Evolutionary conservation across 1,139 yeast genomes (phyloP).

Genomic region (Pichia sp.): DNA sequence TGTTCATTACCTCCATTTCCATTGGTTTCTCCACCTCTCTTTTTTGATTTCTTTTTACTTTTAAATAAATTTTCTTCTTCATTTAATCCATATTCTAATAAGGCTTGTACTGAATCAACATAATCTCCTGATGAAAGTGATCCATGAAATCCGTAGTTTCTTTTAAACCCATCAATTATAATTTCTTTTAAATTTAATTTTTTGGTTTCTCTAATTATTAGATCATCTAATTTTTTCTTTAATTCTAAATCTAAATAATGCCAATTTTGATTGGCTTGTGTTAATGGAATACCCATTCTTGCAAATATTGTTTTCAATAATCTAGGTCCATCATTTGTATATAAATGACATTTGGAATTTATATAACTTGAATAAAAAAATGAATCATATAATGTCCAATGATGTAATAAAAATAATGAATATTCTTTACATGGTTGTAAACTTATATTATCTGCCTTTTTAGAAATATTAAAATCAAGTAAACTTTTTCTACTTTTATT

Average conservation of each 20-base stretch:
- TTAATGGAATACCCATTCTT: constrained; percentile 88
- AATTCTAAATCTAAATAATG: constrained; percentile 77
- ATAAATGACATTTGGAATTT: constrained; percentile 76
- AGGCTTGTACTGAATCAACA: constrained; percentile 80
- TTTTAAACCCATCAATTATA: constrained; percentile 76
- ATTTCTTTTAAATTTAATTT: constrained; percentile 79
- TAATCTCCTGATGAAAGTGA: constrained; percentile 89
- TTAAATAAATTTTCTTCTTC: constrained; percentile 3
- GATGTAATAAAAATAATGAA: constrained; percentile 78
- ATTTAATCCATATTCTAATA: constrained; percentile 56
- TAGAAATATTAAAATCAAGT: constrained; percentile 30
- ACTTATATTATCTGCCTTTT: constrained; percentile 58
- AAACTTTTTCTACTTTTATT: neutral
- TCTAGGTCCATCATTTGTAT: constrained; percentile 91
- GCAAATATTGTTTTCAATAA: constrained; percentile 88
- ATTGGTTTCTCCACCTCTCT: no score
- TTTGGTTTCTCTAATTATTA: constrained; percentile 65
- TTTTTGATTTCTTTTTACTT: neutral
- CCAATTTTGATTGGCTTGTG: constrained; percentile 89
- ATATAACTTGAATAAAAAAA: constrained; percentile 87
- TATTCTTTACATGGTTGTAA: constrained; percentile 76
- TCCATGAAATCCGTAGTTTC: constrained; percentile 84
- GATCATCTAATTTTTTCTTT: constrained; percentile 64
- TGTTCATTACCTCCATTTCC: neutral
- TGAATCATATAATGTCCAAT: constrained; percentile 90